Percentiles rank a stretch among this genome's conserved stretches.
Conservation (phyloP, 345 rosid genomes). For the Aegle marmelos region DNA sequence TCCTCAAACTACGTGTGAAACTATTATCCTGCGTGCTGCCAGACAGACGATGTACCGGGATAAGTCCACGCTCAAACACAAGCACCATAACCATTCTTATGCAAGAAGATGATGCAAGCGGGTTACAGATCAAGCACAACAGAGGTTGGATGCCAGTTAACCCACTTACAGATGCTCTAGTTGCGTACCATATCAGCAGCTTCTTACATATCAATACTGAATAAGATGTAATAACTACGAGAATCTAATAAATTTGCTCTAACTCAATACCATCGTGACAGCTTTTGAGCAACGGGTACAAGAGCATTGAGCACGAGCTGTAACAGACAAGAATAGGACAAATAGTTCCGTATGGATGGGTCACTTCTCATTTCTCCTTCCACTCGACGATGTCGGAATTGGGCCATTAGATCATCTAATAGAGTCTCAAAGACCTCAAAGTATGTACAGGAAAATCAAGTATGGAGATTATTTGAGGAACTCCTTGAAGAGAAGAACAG, state of each 20-base stretch:
- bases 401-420: slow-evolving; percentile 22
- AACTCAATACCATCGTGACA: background rate
- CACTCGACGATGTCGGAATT: slow-evolving; percentile 17
- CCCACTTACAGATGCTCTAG: slow-evolving; percentile 27
- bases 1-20: slow-evolving; percentile 17
- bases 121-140: slow-evolving; percentile 25
- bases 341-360: slow-evolving; percentile 17
- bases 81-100: slow-evolving; percentile 22
- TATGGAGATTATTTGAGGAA: slow-evolving; percentile 22
- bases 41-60: slow-evolving; percentile 23
- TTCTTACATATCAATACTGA: background rate
- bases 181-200: background rate
- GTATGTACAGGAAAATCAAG: slow-evolving; percentile 16
- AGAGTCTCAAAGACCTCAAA: background rate
- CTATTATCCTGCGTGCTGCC: slow-evolving; percentile 27
- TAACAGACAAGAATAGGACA: slow-evolving; percentile 13
- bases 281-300: slow-evolving; percentile 29
- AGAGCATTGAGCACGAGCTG: slow-evolving; percentile 26
- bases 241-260: too few species aligned
- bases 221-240: background rate
- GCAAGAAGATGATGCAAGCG: slow-evolving; percentile 18
- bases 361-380: slow-evolving; percentile 19
- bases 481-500: slow-evolving; percentile 20
- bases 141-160: slow-evolving; percentile 20
- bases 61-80: slow-evolving; percentile 29